Percentiles rank a stretch among this genome's conserved stretches.
Conservation (phyloP, 2,329 filamentous ascomycete species). For the Cordyceps cicadae region DNA sequence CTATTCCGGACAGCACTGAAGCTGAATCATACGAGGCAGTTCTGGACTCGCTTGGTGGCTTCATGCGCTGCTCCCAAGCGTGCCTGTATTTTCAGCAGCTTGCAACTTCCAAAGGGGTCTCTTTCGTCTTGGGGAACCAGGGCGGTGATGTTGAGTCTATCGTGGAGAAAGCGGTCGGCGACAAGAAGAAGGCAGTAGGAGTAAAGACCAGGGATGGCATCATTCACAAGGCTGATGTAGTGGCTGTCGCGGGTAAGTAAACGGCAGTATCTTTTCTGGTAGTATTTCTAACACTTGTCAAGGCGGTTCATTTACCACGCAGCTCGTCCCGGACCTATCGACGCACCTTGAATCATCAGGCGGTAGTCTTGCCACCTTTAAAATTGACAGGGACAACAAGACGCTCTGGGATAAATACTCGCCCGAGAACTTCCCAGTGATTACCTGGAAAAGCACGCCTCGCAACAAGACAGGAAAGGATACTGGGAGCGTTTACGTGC, state of each 20-base stretch:
- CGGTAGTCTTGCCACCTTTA: conserved; percentile 22
- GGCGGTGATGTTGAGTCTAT: conserved; percentile 19
- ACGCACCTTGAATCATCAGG: conserved; percentile 24
- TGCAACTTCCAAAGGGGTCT: conserved; percentile 19
- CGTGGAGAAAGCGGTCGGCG: conserved; percentile 12
- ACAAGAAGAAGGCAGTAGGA: conserved; percentile 14
- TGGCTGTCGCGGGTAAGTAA: conserved; percentile 20
- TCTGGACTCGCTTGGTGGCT: conserved; percentile 18
- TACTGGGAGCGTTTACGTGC: conserved; percentile 22
- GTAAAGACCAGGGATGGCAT: conserved; percentile 17
- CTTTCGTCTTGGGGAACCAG: conserved; percentile 20
- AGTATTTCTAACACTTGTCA: not conserved
- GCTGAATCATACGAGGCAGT: conserved; percentile 17
- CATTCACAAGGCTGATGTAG: conserved; percentile 16
- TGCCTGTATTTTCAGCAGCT: conserved; percentile 16
- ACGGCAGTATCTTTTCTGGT: not conserved
- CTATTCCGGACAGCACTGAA: conserved; percentile 14
- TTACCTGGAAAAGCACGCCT: conserved; percentile 24
- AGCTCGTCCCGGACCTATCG: conserved; percentile 21
- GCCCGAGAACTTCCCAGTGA: conserved; percentile 23
- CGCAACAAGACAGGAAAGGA: conserved; percentile 22
- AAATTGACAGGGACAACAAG: conserved; percentile 17
- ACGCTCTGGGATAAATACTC: conserved; percentile 26
- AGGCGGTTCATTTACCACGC: conserved; percentile 26
- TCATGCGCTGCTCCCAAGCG: conserved; percentile 17